These are phyloP conservation scores for Chondrus crispus DNA, from an alignment of 23 red algal genomes.

Conservation along the genomic window DNA sequence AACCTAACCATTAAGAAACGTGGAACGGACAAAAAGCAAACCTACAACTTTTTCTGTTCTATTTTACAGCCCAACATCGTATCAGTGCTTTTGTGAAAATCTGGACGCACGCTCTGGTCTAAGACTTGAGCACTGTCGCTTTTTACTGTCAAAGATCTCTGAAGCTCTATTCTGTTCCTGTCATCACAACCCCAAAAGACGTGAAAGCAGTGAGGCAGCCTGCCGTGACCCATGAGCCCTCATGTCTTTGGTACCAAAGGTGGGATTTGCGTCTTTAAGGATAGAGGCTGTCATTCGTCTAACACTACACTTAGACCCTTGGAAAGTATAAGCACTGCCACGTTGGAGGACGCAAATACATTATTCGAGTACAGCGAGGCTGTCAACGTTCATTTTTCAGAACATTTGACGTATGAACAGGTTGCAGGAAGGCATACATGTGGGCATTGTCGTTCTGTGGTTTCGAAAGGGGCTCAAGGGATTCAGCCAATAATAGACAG, in stretches of 20 bases:
- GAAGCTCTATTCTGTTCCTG: not conserved
- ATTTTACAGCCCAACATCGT: too few relatives aligned
- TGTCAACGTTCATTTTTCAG: not conserved
- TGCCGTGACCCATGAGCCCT: not conserved
- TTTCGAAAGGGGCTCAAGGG: not conserved
- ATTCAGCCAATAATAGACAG: not conserved
- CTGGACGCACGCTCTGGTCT: too few relatives aligned
- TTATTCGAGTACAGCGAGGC: not conserved
- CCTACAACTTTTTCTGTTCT: too few relatives aligned
- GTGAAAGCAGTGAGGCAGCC: not conserved
- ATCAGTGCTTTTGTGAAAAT: too few relatives aligned
- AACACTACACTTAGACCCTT: not conserved
- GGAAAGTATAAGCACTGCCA: not conserved
- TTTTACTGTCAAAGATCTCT: too few relatives aligned
- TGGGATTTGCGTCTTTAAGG: not conserved
- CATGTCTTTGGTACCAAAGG: not conserved
- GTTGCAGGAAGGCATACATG: not conserved
- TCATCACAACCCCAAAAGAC: not conserved
- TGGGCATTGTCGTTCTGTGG: not conserved
- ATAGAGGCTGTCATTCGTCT: not conserved
- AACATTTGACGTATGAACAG: not conserved
- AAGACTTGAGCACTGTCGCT: too few relatives aligned
- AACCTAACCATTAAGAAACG: too few relatives aligned
- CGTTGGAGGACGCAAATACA: not conserved
- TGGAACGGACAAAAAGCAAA: too few relatives aligned